Base-by-base conservation (phyloP, 441 rosid genomes). In the Syzygium syzygioides region DNA sequence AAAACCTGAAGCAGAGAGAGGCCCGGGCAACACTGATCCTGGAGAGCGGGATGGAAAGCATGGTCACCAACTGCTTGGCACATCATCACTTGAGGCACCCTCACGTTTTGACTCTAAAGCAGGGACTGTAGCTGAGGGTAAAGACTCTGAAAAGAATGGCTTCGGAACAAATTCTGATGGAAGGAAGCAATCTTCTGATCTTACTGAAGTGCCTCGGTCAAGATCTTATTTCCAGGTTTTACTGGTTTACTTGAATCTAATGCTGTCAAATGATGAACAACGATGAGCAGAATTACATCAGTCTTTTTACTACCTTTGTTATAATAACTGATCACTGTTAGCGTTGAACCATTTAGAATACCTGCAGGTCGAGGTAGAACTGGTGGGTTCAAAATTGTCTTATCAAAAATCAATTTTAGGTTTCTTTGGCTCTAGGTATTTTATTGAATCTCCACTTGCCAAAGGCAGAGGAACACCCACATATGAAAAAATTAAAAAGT, bases 191-290 rank as follows among this genome's bases (percentile, higher is more conserved):
- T 59, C 91, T 90, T 59, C 96, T 85, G 87, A 93, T 90, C 92
- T 94, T 28, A 90, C 94, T 85, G 88, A 94, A 50, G 92, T 90
- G 17, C 93, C 94, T 59, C 95, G 94, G 53, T 94, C 98, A 80
- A 89, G 91, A 90, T 92, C 98, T 79, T 92, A 89, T 89, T 92
- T 92, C 93, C 98, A 97, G 99, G 98, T 96, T 86, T 89, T 87
- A 56, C 57, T 37, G 83, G 83, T 23, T 85, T 59, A 54, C 87
- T 55, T 26, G 45, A 54, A 59, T 55, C 20, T 76, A 41, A 76
- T 76, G 52, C 52, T 37, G 52, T 37, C 83, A 37, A 37, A 76
- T 76, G 50, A 76, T 76, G 83, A 76, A 41, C 52, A 37, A 45
- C 52, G 9, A 37, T 12, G 52, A 20, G 52, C 83, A 76, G 52